Percentiles rank a stretch among this genome's conserved stretches.
phyloP scores from a whole-genome alignment of 805 yeast species.

The Kodamaea hsintzibuensis region DNA sequence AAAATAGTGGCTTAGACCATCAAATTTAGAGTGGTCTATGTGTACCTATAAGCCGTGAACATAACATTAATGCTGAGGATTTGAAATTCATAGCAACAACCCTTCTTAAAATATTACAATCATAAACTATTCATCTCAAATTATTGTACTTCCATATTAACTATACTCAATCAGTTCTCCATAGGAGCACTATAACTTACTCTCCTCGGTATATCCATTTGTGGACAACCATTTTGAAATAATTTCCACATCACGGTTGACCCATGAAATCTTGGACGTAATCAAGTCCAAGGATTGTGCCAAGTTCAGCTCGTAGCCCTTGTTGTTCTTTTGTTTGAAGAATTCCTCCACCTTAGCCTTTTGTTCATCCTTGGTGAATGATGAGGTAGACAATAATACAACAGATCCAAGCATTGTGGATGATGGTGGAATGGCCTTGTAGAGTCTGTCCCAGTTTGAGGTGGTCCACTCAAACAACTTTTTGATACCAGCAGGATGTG shows the following conservation, averaged over 20 bases:
- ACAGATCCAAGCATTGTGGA: slow-evolving; percentile 77
- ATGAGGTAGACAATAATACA: slow-evolving; percentile 59
- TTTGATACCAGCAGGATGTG: slow-evolving; percentile 63
- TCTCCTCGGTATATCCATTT: slow-evolving; percentile 28
- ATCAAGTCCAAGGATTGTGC: slow-evolving; percentile 66
- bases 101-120: no score
- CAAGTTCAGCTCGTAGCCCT: slow-evolving; percentile 64
- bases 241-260: slow-evolving; percentile 50
- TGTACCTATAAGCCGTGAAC: no score
- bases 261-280: slow-evolving; percentile 57
- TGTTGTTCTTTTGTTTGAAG: slow-evolving; percentile 55
- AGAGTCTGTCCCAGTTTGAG: slow-evolving; percentile 69
- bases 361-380: slow-evolving; percentile 58
- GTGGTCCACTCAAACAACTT: slow-evolving; percentile 74
- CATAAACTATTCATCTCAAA: background rate
- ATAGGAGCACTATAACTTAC: slow-evolving; percentile 8
- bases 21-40: no score
- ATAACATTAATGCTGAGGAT: no score
- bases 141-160: background rate
- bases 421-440: slow-evolving; percentile 74
- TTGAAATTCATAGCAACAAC: no score
- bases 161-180: no score
- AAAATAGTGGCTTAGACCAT: background rate
- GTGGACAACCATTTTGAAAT: slow-evolving; percentile 51
- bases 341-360: slow-evolving; percentile 51